Evolutionary conservation across 177 flowering plant genomes (phyloP).

Genomic region (Vitis hybrid): DNA sequence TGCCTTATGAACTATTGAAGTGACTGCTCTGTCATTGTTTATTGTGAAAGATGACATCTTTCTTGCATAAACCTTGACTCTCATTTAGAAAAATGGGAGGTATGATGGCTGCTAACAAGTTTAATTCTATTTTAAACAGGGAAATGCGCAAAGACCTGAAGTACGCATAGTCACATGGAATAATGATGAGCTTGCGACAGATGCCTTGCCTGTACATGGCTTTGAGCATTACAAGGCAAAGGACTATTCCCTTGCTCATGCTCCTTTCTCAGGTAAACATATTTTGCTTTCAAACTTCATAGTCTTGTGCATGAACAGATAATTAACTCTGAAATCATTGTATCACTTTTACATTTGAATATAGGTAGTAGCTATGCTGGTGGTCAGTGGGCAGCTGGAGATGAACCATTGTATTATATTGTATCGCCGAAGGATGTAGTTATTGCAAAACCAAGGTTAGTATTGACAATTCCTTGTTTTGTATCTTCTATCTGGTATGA

Average conservation of each 20-base stretch:
- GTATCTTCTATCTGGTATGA: background rate
- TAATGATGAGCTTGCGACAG: slow-evolving; percentile 96
- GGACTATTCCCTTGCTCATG: slow-evolving; percentile 90
- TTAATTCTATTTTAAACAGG: slow-evolving; percentile 42
- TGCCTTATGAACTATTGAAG: background rate
- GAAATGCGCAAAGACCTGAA: slow-evolving; percentile 98
- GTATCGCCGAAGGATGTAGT: slow-evolving; percentile 98
- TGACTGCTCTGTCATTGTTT: background rate
- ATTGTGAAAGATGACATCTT: background rate
- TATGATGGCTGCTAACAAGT: slow-evolving; percentile 4
- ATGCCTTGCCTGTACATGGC: slow-evolving; percentile 96
- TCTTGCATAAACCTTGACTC: background rate
- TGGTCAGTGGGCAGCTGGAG: slow-evolving; percentile 99
- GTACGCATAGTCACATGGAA: slow-evolving; percentile 91
- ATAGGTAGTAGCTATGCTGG: slow-evolving; percentile 97
- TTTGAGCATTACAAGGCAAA: slow-evolving; percentile 99
- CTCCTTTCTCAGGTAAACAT: slow-evolving; percentile 86
- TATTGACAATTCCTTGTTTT: slow-evolving; percentile 5
- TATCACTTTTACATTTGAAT: slow-evolving; percentile 23
- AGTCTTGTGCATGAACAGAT: background rate
- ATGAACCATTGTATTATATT: slow-evolving; percentile 93
- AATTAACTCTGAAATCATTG: background rate
- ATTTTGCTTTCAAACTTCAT: background rate
- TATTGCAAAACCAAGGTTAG: slow-evolving; percentile 96
- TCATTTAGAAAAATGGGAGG: background rate